Base-by-base conservation (phyloP, 352 stramenopile species). In the Globisporangium acanthophoron region DNA sequence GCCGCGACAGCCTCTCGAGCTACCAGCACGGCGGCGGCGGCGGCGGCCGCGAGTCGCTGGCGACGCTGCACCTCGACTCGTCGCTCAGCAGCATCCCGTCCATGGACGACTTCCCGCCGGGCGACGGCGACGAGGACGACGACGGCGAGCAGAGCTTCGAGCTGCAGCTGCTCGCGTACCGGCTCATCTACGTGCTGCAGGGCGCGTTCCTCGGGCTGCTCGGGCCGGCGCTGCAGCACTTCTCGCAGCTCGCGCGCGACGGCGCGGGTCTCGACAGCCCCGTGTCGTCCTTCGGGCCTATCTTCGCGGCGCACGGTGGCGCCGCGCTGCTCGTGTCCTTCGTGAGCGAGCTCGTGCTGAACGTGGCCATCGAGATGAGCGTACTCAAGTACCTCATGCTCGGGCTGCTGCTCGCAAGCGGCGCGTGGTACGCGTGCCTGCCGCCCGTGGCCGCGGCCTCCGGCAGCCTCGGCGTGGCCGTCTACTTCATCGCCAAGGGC, bases 331-430 rank as follows among this genome's bases (percentile, higher is more conserved):
- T 91, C 58, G 85, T 86, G 78, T 85, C 73, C 58, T 89, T 88
- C 55, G 83, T 91, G 73, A 89, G 81, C 50, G 81, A 91, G 59
- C 70, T 91, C 53, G 70, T 89, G 63, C 73, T 91, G 24, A 87
- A 72, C 31, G 79, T 76, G 16, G 70, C 74, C 39, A 83, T 80
- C 48, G 76, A 91, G 65, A 85, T 73, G 62, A 65, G 84, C 21
- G 68, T 86, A 3, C 77, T 91, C 64, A 91, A 89, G 73, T 80
- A 87, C 58, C 52, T 91, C 41, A 80, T 83, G 37, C 67, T 86
- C 41, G 70, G 69, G 31, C 56, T 89, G 53, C 55, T 91, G 41
- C 48, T 87, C 52, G 76, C 67, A 57, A 85, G 75, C 56, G 73
- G 74, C 29, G 69, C 60, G 15, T 91, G 81, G 81, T 91, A 88